A percentile compares a stretch with the other conserved stretches of the same genome.
These are phyloP conservation scores for Berberis vulgaris DNA, from an alignment of 164 flowering plant genomes.

Conservation along the genomic window DNA sequence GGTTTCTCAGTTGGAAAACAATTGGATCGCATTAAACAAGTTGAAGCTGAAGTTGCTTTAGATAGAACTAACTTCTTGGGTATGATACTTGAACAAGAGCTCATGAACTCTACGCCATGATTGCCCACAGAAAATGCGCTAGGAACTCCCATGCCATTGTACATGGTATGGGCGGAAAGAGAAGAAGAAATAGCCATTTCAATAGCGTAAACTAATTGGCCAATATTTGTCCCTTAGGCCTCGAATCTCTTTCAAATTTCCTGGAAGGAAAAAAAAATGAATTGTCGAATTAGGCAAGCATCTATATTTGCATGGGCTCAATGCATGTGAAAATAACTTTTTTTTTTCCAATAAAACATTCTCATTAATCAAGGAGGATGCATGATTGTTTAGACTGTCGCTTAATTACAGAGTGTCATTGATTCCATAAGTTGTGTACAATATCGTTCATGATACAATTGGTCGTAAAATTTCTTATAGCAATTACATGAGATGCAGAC, in stretches of 20 bases:
- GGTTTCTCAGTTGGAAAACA: constrained; percentile 11
- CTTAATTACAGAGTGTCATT: too few relatives aligned
- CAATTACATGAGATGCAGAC: too few relatives aligned
- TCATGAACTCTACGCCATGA: neutral
- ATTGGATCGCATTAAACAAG: constrained; percentile 7
- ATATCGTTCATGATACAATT: too few relatives aligned
- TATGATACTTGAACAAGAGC: constrained; percentile 3
- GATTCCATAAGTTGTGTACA: too few relatives aligned
- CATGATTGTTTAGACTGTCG: too few relatives aligned
- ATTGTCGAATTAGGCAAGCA: too few relatives aligned
- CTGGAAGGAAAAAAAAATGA: neutral
- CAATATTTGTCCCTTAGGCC: too few relatives aligned
- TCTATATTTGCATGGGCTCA: too few relatives aligned
- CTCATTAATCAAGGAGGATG: too few relatives aligned
- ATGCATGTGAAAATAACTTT: too few relatives aligned
- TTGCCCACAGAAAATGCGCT: neutral
- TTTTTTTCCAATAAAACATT: too few relatives aligned
- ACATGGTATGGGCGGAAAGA: neutral
- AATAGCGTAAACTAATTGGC: neutral
- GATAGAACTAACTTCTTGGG: constrained; percentile 12
- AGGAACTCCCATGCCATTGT: neutral
- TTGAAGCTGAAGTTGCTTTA: constrained; percentile 10
- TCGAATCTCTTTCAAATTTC: neutral
- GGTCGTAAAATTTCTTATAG: too few relatives aligned
- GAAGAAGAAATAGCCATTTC: neutral